A percentile compares a stretch with the other conserved stretches of the same genome.
Evolutionary conservation across 75 land plant genomes (phyloP).

Genomic region (Pinus tabuliformis): DNA sequence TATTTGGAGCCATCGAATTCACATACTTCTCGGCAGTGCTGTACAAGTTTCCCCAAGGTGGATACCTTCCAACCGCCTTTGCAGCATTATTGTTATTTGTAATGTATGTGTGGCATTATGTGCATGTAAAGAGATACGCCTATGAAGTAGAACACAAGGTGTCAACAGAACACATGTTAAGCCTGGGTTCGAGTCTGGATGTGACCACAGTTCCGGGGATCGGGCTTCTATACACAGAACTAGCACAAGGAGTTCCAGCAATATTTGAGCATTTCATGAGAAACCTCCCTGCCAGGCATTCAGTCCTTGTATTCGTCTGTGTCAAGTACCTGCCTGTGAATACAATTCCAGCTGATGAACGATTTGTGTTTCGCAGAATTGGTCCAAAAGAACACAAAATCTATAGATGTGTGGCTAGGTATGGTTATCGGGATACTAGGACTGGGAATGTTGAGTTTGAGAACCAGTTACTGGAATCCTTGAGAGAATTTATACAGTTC

Average conservation of each 20-base stretch:
- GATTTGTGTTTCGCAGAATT: constrained; percentile 50
- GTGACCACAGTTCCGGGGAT: constrained; percentile 43
- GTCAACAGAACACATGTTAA: constrained; percentile 19
- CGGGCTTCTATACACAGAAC: constrained; percentile 61
- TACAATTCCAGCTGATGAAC: constrained; percentile 36
- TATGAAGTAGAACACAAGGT: constrained; percentile 55
- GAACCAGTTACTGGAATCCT: constrained; percentile 22
- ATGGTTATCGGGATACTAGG: constrained; percentile 50
- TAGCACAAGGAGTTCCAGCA: constrained; percentile 63
- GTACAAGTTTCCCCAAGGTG: constrained; percentile 29
- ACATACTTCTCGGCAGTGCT: too few relatives aligned
- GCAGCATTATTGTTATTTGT: constrained; percentile 34
- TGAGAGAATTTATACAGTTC: constrained; percentile 34
- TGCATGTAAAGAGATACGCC: constrained; percentile 23
- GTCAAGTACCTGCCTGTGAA: constrained; percentile 57
- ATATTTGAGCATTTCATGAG: constrained; percentile 52
- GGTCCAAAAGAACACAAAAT: constrained; percentile 37
- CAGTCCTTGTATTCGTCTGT: constrained; percentile 54
- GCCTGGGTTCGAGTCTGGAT: constrained; percentile 18
- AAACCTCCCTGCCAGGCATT: constrained; percentile 56
- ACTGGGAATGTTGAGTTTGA: constrained; percentile 38
- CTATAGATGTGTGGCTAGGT: constrained; percentile 55
- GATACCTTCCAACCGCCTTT: constrained; percentile 60
- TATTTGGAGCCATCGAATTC: constrained; percentile 26
- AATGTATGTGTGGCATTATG: constrained; percentile 75